phyloP scores from a whole-genome alignment of 1,284 basidiomycete species.

The Austroboletus niveus region DNA sequence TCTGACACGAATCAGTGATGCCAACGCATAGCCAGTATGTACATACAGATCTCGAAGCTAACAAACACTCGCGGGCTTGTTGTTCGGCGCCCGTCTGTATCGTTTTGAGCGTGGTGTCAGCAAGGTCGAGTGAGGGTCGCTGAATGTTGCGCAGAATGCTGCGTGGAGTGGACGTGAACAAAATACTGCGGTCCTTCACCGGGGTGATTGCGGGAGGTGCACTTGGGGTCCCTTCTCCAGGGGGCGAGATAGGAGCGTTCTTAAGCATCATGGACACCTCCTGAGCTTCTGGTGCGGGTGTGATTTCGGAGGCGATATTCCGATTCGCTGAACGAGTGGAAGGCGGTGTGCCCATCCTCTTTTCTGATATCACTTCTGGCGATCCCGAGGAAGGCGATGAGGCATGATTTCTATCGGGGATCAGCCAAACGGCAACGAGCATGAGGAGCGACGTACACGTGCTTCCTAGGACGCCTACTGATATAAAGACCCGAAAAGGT shows the following conservation, averaged over 20 bases:
- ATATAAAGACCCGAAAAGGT: slow-evolving; percentile 53
- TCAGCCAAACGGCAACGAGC: slow-evolving; percentile 1
- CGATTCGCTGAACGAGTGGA: slow-evolving; percentile 32
- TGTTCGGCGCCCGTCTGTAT: slow-evolving; percentile 24
- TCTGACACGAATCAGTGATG: slow-evolving; percentile 33
- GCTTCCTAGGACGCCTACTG: slow-evolving; percentile 41
- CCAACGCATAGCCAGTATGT: neutral
- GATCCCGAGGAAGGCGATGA: slow-evolving; percentile 18
- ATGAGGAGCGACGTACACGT: slow-evolving; percentile 7
- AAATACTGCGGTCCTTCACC: slow-evolving; percentile 11
- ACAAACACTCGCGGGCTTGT: slow-evolving; percentile 27
- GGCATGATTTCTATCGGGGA: slow-evolving; percentile 15
- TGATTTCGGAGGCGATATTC: slow-evolving; percentile 37
- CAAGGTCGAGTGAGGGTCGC: slow-evolving; percentile 23
- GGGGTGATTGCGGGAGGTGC: slow-evolving; percentile 21
- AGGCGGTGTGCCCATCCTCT: slow-evolving; percentile 20
- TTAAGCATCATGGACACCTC: slow-evolving; percentile 53
- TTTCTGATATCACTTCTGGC: slow-evolving; percentile 15
- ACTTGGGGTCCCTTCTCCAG: slow-evolving; percentile 33
- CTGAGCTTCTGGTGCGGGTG: slow-evolving; percentile 44
- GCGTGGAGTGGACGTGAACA: slow-evolving; percentile 29
- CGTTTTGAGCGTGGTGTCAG: slow-evolving; percentile 36
- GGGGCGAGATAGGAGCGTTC: slow-evolving; percentile 34
- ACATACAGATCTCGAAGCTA: slow-evolving; percentile 44
- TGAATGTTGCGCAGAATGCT: slow-evolving; percentile 27